Conservation (phyloP, 73 alveolate species). For the Paraurostyla sp. region DNA sequence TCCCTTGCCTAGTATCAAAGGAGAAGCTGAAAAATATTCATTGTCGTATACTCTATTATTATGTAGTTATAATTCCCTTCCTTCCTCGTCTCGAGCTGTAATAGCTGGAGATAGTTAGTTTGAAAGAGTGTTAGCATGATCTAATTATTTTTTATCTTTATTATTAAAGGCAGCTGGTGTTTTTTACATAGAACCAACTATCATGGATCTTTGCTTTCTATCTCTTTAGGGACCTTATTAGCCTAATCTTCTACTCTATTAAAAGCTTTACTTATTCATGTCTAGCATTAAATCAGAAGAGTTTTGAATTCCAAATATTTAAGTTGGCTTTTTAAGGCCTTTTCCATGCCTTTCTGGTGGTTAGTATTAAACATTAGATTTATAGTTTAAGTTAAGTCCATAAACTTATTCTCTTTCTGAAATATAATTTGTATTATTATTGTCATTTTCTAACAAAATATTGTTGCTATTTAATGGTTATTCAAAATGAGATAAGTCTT, state of each 20-base stretch:
- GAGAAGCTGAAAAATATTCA: constrained; percentile 37
- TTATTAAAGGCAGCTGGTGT: background rate
- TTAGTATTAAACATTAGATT: background rate
- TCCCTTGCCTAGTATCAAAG: constrained; percentile 4
- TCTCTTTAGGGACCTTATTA: constrained; percentile 26
- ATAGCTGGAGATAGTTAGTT: background rate
- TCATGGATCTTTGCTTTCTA: constrained; percentile 10
- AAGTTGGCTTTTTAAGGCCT: background rate
- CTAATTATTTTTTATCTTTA: background rate
- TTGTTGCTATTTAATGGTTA: too few species aligned
- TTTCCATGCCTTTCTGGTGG: background rate
- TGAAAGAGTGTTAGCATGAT: constrained; percentile 18
- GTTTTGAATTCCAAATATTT: constrained; percentile 13
- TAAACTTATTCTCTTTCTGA: too few species aligned
- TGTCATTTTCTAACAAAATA: too few species aligned
- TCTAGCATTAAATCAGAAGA: background rate
- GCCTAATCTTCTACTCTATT: background rate
- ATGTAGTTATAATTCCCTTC: too few species aligned
- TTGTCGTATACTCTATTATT: background rate
- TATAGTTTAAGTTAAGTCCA: too few species aligned
- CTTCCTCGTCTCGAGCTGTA: too few species aligned
- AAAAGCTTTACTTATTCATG: background rate
- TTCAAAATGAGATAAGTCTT: background rate
- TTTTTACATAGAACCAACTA: background rate
- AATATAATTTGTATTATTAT: too few species aligned